phyloP scores from a whole-genome alignment of 768 basidiomycete species.

The Gyrodon lividus region DNA sequence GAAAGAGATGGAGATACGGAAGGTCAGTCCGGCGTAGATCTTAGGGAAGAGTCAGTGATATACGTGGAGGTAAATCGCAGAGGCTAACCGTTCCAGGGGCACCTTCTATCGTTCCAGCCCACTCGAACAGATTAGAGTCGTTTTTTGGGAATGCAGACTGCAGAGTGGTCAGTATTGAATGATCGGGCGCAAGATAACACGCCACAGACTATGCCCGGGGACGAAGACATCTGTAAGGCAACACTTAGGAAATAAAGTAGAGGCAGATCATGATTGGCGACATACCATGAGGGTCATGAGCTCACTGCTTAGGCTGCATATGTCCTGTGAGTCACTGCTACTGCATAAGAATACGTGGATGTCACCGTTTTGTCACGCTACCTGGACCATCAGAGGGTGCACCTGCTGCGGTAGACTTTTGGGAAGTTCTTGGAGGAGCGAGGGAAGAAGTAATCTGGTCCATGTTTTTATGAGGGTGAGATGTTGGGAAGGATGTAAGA shows the following conservation, averaged over 20 bases:
- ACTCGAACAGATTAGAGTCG: slow-evolving; percentile 85
- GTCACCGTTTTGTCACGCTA: slow-evolving; percentile 81
- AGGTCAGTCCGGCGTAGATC: slow-evolving; percentile 78
- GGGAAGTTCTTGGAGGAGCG: slow-evolving; percentile 53
- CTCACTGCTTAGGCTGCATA: slow-evolving; percentile 68
- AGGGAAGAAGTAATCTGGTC: slow-evolving; percentile 69
- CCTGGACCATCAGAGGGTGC: slow-evolving; percentile 59
- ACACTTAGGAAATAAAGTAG: slow-evolving; percentile 4
- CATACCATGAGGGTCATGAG: slow-evolving; percentile 87
- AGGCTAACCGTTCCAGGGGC: slow-evolving; percentile 58
- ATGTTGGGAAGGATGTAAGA: slow-evolving; percentile 12
- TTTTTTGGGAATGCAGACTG: slow-evolving; percentile 90
- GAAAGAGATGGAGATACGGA: slow-evolving; percentile 83
- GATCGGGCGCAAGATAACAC: not conserved
- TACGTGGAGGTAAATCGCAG: not conserved
- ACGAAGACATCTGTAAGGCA: slow-evolving; percentile 71
- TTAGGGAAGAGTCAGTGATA: slow-evolving; percentile 26
- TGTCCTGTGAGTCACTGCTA: slow-evolving; percentile 3
- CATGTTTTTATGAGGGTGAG: slow-evolving; percentile 43
- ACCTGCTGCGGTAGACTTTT: slow-evolving; percentile 56
- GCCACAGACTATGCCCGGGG: slow-evolving; percentile 76
- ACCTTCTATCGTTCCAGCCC: slow-evolving; percentile 87
- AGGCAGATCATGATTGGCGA: slow-evolving; percentile 16
- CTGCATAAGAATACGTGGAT: not conserved
- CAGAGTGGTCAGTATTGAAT: not conserved